Evolutionary conservation across 129 eudicot genomes (phyloP), one percentile per base, ranked within the genome.

Genomic region (Ambrosia artemisiifolia): DNA sequence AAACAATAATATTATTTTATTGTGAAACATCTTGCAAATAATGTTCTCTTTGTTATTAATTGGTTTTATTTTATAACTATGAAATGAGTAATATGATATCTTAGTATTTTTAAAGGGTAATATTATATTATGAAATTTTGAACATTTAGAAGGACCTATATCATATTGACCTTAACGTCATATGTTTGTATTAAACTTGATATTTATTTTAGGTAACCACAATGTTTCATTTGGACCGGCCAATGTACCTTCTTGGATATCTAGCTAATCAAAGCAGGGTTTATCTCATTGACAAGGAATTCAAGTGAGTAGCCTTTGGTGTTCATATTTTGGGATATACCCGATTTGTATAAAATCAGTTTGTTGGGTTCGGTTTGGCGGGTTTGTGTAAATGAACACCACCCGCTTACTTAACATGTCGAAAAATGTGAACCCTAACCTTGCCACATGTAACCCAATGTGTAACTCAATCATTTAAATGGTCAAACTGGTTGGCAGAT

Each of bases 231-330:
- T 78, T 92, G 86, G 98, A 92, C 65, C 89, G 96, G 47, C 98
- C 98, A 12, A 89, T 92, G 98, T 92, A 92, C 80, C 88, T 92
- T 69, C 85, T 92, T 71, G 98, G 98, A 71, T 92, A 92, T 81
- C 91, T 92, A 69, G 96, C 98, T 47, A 87, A 85, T 70, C 98
- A 92, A 73, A 92, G 98, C 77, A 88, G 91, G 64, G 96, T 92
- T 63, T 92, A 71, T 81, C 96, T 92, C 76, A 81, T 92, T 60
- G 98, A 92, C 82, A 92, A 92, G 79, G 98, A 92, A 78, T 92
- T 88, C 83, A 92, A 92, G 98, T 92, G 80, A 83, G 98, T 77
- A 48, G 63, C 40, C 61, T 35, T 72, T 54, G 61, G 60, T 63
- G 36, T 19, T 67, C 17, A 5, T 55, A 66, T 50, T 43, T 57